Evolutionary conservation across 129 eudicot genomes (phyloP).

Genomic region (Flaveria robusta): DNA sequence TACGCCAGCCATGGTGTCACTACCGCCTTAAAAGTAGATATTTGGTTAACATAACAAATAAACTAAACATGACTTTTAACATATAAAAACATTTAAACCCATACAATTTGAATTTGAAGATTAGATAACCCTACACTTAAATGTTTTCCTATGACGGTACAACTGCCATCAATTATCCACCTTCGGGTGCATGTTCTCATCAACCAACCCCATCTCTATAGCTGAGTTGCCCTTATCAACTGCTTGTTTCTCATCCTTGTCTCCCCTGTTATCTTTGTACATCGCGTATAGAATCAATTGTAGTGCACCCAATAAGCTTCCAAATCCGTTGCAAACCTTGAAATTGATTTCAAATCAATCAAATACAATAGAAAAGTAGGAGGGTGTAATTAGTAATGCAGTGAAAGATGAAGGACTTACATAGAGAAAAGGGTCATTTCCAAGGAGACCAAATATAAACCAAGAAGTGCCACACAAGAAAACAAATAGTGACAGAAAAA

Average conservation of each 20-base stretch:
- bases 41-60: not conserved
- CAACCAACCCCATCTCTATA: constrained; percentile 44
- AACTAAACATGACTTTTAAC: not conserved
- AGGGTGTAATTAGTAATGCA: not conserved
- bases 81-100: not conserved
- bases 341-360: not conserved
- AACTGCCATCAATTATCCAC: not conserved
- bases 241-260: constrained; percentile 26
- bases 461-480: constrained; percentile 89
- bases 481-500: constrained; percentile 64
- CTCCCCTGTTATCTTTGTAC: constrained; percentile 47
- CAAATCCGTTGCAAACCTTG: constrained; percentile 82
- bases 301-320: constrained; percentile 67
- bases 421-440: constrained; percentile 70
- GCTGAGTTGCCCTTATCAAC: constrained; percentile 14
- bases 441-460: constrained; percentile 81
- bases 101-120: not conserved
- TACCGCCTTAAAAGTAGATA: not conserved
- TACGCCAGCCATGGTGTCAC: not conserved
- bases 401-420: constrained; percentile 48
- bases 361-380: not conserved
- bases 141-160: not conserved
- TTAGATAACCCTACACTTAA: not conserved
- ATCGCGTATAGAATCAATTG: constrained; percentile 69
- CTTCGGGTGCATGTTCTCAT: not conserved